Evolutionary conservation across 306 rosid species (phyloP).

Genomic region (Adenanthera pavonina): DNA sequence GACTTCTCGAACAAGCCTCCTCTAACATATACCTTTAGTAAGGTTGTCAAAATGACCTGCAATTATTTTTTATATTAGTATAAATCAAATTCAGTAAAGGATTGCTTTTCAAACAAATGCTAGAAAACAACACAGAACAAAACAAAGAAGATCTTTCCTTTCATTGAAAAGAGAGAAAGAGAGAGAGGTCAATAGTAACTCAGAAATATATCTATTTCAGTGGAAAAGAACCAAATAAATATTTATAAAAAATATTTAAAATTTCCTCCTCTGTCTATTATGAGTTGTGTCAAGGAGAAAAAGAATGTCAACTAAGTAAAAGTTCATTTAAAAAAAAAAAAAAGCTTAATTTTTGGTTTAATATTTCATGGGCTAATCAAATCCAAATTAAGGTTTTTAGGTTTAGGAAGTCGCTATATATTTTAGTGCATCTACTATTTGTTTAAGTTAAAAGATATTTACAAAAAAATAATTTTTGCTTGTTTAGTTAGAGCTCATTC

Average conservation of each 20-base stretch:
- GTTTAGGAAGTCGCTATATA: neutral
- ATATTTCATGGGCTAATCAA: conserved; percentile 1
- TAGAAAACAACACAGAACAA: conserved; percentile 17
- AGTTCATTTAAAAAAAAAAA: neutral
- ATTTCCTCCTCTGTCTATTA: neutral
- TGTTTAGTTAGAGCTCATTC: neutral
- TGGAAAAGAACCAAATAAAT: neutral
- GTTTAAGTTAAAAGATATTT: neutral
- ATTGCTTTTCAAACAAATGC: neutral
- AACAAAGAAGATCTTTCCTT: conserved; percentile 1
- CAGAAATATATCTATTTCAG: neutral
- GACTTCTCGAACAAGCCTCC: conserved; percentile 93
- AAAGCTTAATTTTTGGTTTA: neutral
- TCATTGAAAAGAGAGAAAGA: neutral
- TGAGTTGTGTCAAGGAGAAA: conserved; percentile 13
- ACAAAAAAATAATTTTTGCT: neutral
- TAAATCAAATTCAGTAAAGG: conserved; percentile 20
- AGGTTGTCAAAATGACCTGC: conserved; percentile 91
- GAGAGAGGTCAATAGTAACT: conserved; percentile 6
- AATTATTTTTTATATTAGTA: conserved; percentile 30
- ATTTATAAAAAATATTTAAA: neutral
- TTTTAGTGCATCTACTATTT: neutral
- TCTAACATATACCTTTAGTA: conserved; percentile 88
- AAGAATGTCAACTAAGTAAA: conserved; percentile 9
- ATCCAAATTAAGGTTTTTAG: neutral